These are phyloP conservation scores for Saccharomyces hybrid DNA, from an alignment of 1,139 yeast genomes.

Conservation along the genomic window DNA sequence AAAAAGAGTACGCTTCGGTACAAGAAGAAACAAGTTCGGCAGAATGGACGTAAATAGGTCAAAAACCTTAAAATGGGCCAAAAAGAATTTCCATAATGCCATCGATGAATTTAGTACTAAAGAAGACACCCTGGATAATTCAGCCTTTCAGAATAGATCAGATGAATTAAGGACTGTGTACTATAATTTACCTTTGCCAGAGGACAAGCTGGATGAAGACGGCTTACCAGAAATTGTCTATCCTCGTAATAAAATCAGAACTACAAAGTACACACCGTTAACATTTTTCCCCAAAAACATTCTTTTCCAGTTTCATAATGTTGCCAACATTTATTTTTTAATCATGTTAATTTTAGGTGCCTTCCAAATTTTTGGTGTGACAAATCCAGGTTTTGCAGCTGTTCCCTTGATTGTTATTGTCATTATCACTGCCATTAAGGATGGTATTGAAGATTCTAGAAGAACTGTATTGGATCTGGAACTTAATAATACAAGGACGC, in stretches of 20 bases:
- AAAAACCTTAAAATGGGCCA: slow-evolving; percentile 34
- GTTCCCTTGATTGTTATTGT: slow-evolving; percentile 94
- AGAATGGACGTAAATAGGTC: slow-evolving; percentile 40
- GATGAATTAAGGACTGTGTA: slow-evolving; percentile 45
- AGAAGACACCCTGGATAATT: slow-evolving; percentile 11
- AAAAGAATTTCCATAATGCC: slow-evolving; percentile 27
- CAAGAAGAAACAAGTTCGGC: slow-evolving; percentile 69
- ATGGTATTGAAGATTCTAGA: slow-evolving; percentile 89
- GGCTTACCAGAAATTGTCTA: slow-evolving; percentile 52
- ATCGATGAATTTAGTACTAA: slow-evolving; percentile 21
- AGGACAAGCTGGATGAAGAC: slow-evolving; percentile 49
- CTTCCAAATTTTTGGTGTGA: slow-evolving; percentile 88
- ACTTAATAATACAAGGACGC: slow-evolving; percentile 80
- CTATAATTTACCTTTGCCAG: slow-evolving; percentile 64
- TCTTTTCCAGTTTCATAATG: slow-evolving; percentile 69
- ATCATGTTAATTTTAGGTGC: slow-evolving; percentile 73
- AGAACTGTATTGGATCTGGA: slow-evolving; percentile 75
- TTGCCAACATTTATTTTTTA: slow-evolving; percentile 85
- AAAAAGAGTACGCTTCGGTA: slow-evolving; percentile 86
- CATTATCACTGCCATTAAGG: slow-evolving; percentile 81
- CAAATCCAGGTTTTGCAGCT: slow-evolving; percentile 80
- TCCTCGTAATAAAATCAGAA: slow-evolving; percentile 87
- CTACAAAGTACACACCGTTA: slow-evolving; percentile 90
- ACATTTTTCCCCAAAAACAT: slow-evolving; percentile 84
- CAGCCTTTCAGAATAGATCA: slow-evolving; percentile 23